phyloP scores from a whole-genome alignment of 371 early-diverging fungal species.

The Dentiscutata heterogama region DNA sequence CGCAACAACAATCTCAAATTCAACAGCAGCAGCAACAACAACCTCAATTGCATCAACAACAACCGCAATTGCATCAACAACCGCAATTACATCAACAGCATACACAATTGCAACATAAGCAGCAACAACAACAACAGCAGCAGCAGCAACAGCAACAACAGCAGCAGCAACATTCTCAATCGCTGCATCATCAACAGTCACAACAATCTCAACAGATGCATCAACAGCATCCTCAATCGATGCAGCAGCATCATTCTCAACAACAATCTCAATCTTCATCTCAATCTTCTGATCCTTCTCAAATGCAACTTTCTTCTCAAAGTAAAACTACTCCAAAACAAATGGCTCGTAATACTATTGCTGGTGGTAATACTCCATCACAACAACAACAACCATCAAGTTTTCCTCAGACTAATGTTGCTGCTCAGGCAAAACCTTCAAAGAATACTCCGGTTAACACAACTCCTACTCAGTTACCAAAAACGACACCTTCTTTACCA shows the following conservation, averaged over 20 bases:
- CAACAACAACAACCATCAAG: constrained; percentile 23
- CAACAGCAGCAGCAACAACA: not conserved
- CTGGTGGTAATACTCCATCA: constrained; percentile 7
- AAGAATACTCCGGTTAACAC: not conserved
- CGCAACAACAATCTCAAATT: not conserved
- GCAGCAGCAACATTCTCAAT: not conserved
- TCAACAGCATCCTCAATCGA: not conserved
- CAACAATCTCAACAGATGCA: not conserved
- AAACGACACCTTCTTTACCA: not conserved
- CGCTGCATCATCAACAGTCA: not conserved
- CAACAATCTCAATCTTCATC: not conserved
- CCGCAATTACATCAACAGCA: not conserved
- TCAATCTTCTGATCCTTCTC: not conserved
- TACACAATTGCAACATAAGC: not conserved
- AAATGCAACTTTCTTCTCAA: not conserved
- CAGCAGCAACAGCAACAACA: not conserved
- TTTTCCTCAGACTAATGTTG: not conserved
- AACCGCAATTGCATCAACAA: not conserved
- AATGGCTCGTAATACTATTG: not conserved
- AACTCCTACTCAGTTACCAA: not conserved
- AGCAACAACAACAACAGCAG: not conserved
- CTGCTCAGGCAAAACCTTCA: not conserved
- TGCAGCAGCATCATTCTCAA: constrained; percentile 19
- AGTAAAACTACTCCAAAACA: constrained; percentile 4
- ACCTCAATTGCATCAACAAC: not conserved